Conservation (phyloP, 768 basidiomycete genomes). For the Flagelloscypha sp. region DNA sequence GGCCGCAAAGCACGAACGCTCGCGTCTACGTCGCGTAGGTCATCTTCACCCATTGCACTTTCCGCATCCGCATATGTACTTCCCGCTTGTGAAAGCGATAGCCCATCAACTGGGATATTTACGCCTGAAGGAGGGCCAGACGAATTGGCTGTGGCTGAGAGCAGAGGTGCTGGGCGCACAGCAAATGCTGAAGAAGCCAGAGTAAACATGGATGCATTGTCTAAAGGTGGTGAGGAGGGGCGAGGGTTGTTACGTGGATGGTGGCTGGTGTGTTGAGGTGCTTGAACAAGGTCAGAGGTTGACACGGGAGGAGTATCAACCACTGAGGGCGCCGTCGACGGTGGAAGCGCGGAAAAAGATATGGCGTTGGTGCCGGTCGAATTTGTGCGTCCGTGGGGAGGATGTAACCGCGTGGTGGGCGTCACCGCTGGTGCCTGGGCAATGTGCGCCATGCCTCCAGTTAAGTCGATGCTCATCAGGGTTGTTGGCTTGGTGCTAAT, state of each 20-base stretch:
- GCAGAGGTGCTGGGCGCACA: conserved; percentile 51
- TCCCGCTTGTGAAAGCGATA: conserved; percentile 68
- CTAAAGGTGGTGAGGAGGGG: conserved; percentile 82
- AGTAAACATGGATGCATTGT: conserved; percentile 89
- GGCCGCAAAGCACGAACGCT: conserved; percentile 86
- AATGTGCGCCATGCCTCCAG: conserved; percentile 82
- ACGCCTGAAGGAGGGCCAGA: conserved; percentile 45
- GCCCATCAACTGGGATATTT: conserved; percentile 40
- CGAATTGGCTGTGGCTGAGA: conserved; percentile 36
- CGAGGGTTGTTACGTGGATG: conserved; percentile 95
- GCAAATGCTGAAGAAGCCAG: conserved; percentile 92
- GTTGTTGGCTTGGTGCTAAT: conserved; percentile 95
- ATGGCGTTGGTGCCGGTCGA: conserved; percentile 50
- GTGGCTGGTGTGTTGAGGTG: conserved; percentile 83
- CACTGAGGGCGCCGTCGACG: conserved; percentile 26
- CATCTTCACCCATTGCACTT: conserved; percentile 58
- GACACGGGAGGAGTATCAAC: conserved; percentile 22
- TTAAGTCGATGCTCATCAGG: conserved; percentile 79
- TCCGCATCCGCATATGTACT: conserved; percentile 52
- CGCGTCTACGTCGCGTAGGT: conserved; percentile 72
- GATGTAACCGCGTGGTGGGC: conserved; percentile 46
- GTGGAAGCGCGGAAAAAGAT: conserved; percentile 65
- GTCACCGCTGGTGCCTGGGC: conserved; percentile 69
- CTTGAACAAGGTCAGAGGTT: conserved; percentile 63
- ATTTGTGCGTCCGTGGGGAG: conserved; percentile 52